Evolutionary conservation across 2,329 filamentous ascomycete genomes (phyloP).

Genomic region (Westerdykella aurantiaca): DNA sequence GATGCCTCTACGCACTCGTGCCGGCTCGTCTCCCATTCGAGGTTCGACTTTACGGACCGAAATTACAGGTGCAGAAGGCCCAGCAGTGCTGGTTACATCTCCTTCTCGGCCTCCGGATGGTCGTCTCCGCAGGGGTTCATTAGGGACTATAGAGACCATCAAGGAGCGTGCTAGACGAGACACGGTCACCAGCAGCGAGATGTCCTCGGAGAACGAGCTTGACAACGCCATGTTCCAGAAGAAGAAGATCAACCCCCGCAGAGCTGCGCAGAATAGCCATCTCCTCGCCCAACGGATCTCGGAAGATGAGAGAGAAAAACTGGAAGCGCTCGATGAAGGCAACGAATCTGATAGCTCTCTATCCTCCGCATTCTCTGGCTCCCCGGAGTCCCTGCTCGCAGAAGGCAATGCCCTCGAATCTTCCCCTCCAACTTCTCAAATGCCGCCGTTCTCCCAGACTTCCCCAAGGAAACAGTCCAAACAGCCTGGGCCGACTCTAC

Average conservation of each 20-base stretch:
- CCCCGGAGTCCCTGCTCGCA: constrained; percentile 63
- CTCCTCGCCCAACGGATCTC: constrained; percentile 50
- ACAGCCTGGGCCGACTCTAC: constrained; percentile 48
- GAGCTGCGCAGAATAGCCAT: constrained; percentile 50
- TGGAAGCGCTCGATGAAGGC: constrained; percentile 39
- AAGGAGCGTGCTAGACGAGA: constrained; percentile 66
- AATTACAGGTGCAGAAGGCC: constrained; percentile 45
- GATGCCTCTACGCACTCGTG: constrained; percentile 80
- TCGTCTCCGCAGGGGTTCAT: constrained; percentile 59
- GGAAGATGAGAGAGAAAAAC: constrained; percentile 42
- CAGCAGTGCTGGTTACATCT: constrained; percentile 51
- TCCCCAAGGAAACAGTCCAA: constrained; percentile 58
- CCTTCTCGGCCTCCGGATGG: constrained; percentile 46
- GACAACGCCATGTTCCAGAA: constrained; percentile 61
- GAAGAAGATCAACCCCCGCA: constrained; percentile 56
- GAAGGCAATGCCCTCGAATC: constrained; percentile 56
- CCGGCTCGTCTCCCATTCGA: constrained; percentile 75
- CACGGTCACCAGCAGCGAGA: constrained; percentile 75
- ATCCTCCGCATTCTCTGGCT: constrained; percentile 38
- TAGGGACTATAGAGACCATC: constrained; percentile 63
- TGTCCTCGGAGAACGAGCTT: constrained; percentile 76
- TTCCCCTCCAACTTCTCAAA: constrained; percentile 43
- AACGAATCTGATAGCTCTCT: constrained; percentile 37
- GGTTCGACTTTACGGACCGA: constrained; percentile 51
- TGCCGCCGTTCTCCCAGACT: constrained; percentile 41